A percentile compares a stretch with the other conserved stretches of the same genome.
Evolutionary conservation across 2,329 filamentous ascomycete species (phyloP).

Genomic region (Xylariaceae sp.): DNA sequence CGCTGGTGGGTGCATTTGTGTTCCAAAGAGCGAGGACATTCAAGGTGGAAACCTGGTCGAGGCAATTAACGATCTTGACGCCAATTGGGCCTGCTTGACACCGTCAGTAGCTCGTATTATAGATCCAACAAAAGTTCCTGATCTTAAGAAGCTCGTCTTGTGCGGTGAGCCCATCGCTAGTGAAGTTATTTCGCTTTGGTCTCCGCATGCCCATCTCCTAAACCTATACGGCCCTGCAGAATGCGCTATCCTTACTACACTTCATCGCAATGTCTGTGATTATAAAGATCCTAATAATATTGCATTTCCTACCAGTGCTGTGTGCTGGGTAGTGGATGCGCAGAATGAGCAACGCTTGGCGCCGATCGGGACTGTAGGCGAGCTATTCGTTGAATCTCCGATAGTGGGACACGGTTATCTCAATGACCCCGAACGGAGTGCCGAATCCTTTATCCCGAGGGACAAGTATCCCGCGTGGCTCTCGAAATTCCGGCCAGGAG

Average conservation of each 20-base stretch:
- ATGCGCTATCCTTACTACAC: conserved; percentile 26
- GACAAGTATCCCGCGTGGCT: conserved; percentile 45
- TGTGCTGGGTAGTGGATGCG: conserved; percentile 49
- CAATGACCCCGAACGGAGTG: conserved; percentile 45
- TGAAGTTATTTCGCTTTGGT: conserved; percentile 32
- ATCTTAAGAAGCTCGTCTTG: conserved; percentile 33
- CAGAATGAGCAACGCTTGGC: conserved; percentile 35
- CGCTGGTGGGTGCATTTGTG: conserved; percentile 34
- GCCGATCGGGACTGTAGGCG: conserved; percentile 42
- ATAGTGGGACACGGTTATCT: conserved; percentile 49
- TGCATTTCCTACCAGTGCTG: conserved; percentile 6
- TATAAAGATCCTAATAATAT: conserved; percentile 10
- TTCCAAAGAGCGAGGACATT: conserved; percentile 29
- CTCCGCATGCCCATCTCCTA: conserved; percentile 27
- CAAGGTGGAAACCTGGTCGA: conserved; percentile 23
- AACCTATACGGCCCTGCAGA: conserved; percentile 38
- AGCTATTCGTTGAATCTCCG: conserved; percentile 49
- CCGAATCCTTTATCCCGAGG: conserved; percentile 41
- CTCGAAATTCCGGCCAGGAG: conserved; percentile 38
- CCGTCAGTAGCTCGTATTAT: conserved; percentile 36
- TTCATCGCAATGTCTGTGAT: conserved; percentile 8
- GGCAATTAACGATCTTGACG: conserved; percentile 29
- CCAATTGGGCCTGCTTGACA: conserved; percentile 35
- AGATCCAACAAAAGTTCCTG: conserved; percentile 31
- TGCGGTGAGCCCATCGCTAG: conserved; percentile 35